Evolutionary conservation across 2,329 filamentous ascomycete species (phyloP), one percentile per base, ranked within the genome.

Genomic region (Fusarium torreyae): DNA sequence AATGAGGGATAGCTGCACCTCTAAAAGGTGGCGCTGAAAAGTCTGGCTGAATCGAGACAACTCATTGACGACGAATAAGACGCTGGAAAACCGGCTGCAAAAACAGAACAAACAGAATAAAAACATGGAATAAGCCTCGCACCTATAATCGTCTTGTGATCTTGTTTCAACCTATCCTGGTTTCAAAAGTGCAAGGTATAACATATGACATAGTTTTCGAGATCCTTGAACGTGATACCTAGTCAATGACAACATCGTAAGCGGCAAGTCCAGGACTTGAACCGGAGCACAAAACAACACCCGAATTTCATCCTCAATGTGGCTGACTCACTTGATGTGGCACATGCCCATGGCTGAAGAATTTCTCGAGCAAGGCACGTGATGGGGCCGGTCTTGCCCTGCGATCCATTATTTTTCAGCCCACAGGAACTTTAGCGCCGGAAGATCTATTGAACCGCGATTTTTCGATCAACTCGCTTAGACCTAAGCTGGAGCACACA

Each of bases 401-500:
- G 24, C 58, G 52, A 33, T 38, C 61, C 64, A 62, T 13, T 63
- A 53, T 48, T 57, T 55, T 63, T 43, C 51, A 62, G 55, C 58
- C 60, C 66, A 70, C 63, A 56, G 40, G 28, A 34, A 31, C 59
- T 45, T 65, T 73, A 69, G 67, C 50, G 44, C 52, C 75, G 76
- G 76, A 77, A 74, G 56, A 77, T 77, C 66, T 39, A 54, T 70
- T 69, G 61, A 24, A 49, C 74, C 75, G 74, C 51, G 42, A 64
- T 57, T 68, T 75, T 73, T 71, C 57, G 65, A 69, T 67, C 66
- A 69, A 63, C 70, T 79, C 77, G 78, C 77, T 80, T 80, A 81
- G 78, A 78, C 76, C 76, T 77, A 78, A 77, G 76, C 70, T 74
- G 75, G 61, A 76, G 77, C 77, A 80, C 79, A 81, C 79, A 80